Evolutionary conservation across 208 protist species (phyloP), one percentile per base, ranked within the genome.

Genomic region (Entamoeba nuttalli): DNA sequence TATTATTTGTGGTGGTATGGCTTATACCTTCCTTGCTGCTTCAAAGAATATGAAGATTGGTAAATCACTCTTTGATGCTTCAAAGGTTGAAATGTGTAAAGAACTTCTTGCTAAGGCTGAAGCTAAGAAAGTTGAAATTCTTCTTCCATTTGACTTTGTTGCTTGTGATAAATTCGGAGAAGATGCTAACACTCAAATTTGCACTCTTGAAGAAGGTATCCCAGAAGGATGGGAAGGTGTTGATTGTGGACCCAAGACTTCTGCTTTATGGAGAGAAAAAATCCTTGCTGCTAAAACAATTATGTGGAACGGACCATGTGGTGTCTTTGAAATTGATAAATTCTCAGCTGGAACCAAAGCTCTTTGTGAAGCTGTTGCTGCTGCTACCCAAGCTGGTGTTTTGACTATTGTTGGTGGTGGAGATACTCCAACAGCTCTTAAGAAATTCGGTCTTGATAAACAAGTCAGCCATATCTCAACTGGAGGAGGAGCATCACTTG

Each of bases 401-500:
- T 96, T 96, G 25, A 96, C 96, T 35, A 97, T 98, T 93, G 97
- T 98, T 95, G 97, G 97, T 97, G 99, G 99, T 96, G 99, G 99
- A 96, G 99, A 99, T 96, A 99, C 99, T 52, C 98, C 98, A 9
- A 98, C 98, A 0, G 98, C 98, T 25, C 98, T 98, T 19, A 97
- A 98, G 93, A 98, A 98, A 96, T 98, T 97, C 69, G 97, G 97
- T 15, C 96, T 98, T 93, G 97, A 97, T 51, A 96, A 98, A 52
- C 98, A 99, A 96, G 98, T 99, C 94, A 98, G 97, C 93, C 99
- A 99, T 96, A 98, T 99, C 52, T 98, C 97, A 55, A 99, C 99
- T 95, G 99, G 99, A 95, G 99, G 99, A 95, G 99, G 99, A 96
- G 99, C 99, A 14, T 99, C 98, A 17, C 98, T 99, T 62, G 99